Base-by-base conservation (phyloP, 169 alveolate genomes). In the Hepatocystis sp. region DNA sequence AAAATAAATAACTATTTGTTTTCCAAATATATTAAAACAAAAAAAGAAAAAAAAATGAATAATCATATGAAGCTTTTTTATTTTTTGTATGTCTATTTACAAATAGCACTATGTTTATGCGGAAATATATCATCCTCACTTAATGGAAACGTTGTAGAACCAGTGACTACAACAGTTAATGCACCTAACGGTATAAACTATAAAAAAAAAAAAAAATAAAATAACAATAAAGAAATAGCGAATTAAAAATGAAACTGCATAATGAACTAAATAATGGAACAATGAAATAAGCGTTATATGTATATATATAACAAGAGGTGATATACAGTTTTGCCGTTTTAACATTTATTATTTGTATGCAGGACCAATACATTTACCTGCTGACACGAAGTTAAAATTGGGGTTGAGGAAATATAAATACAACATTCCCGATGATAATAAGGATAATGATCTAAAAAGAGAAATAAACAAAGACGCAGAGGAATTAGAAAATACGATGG, bases 301-400 rank as follows among this genome's bases (percentile, higher is more conserved):
- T 51, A 17, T 17, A 17, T 66, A 28, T 30, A 49, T 10, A 7
- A 13, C 30, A 52, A 19, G 30, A 4, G 11, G 15, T 19, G 5
- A 23, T 7, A 52, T 52, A 21, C 13, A 52, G 23, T 46, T 23
- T 49, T 49, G 51, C n/a, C n/a, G n/a, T n/a, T n/a, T n/a, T n/a
- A n/a, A n/a, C 53, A 52, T 53, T 21, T 8, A 8, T 39, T 2
- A 5, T 21, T 21, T 27, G 19, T 71, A 28, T 46, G 8, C 42
- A 71, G 86, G 86, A 8, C 86, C 86, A 34, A 42, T 71, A 30
- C 78, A 56, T 51, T 60, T 71, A 51, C 86, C 86, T 19, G 23
- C 21, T 17, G 61, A 60, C 1, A 21, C 7, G 55, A 71, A 56
- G 36, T 36, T 71, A 19, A 71, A 71, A 49, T 46, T 71, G 28